Conservation (phyloP, 495 filamentous ascomycete species). For the Penicillium longicatenatum region DNA sequence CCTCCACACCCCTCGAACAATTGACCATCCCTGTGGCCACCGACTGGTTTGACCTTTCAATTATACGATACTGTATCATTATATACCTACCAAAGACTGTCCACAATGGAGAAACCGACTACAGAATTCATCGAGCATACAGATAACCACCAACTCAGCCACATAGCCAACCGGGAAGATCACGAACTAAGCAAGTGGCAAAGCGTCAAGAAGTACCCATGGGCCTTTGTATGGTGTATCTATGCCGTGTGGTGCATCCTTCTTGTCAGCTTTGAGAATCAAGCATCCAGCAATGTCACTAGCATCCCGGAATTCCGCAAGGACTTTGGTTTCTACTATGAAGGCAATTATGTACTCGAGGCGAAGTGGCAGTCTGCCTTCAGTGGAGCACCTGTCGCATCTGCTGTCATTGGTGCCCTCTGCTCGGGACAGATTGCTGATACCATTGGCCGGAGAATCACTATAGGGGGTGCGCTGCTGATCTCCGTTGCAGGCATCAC, state of each 20-base stretch:
- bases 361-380: conserved; percentile 36
- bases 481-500: conserved; percentile 29
- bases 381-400: conserved; percentile 22
- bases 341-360: conserved; percentile 26
- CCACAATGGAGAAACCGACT: conserved; percentile 18
- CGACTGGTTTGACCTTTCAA: background rate
- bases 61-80: background rate
- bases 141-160: conserved; percentile 15
- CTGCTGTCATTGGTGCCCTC: conserved; percentile 18
- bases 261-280: conserved; percentile 34
- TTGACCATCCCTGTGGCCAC: background rate
- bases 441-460: conserved; percentile 16
- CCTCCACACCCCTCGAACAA: background rate
- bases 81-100: background rate
- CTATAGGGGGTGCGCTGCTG: conserved; percentile 17
- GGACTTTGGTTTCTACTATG: conserved; percentile 32
- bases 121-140: conserved; percentile 15
- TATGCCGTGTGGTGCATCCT: conserved; percentile 30
- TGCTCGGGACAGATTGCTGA: conserved; percentile 23
- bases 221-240: conserved; percentile 18
- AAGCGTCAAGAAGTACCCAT: conserved; percentile 19
- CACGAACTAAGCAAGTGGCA: conserved; percentile 20
- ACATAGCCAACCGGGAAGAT: conserved; percentile 22
- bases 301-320: conserved; percentile 35
- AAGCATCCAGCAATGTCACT: conserved; percentile 29